Base-by-base conservation (phyloP, 345 rosid genomes). In the Eucalyptus caleyi region DNA sequence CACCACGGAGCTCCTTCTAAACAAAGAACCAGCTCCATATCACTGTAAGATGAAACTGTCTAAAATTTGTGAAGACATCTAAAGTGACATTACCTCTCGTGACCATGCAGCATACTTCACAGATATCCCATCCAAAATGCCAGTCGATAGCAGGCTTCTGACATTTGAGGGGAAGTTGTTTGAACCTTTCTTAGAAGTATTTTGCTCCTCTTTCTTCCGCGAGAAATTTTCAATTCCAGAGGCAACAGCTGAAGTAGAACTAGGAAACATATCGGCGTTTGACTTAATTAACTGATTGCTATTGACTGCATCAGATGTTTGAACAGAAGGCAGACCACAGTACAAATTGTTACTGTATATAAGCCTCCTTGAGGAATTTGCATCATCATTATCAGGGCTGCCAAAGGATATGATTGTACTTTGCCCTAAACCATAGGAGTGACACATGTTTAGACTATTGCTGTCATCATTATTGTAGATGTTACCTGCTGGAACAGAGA, bases 151-250 rank as follows among this genome's bases (percentile, higher is more conserved):
- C 92, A 97, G 94, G 93, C 99, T 97, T 91, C 97, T 95, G 50
- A 97, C 99, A 72, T 97, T 97, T 62, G 99, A 95, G 89, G 99
- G 99, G 91, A 97, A 97, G 93, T 97, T 95, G 83, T 97, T 96
- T 86, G 97, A 96, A 88, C 95, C 98, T 91, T 96, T 97, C 92
- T 90, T 95, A 59, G 94, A 91, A 34, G 93, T 16, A 93, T 95
- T 96, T 27, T 89, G 87, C 87, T 95, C 98, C 86, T 88, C 88
- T 91, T 94, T 97, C 91, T 90, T 96, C 93, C 92, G 95, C 30
- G 94, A 92, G 86, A 89, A 80, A 88, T 94, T 50, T 85, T 94
- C 98, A 72, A 91, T 88, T 92, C 94, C 94, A 85, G 93, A 83
- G 90, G 94, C 94, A 80, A 91, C 90, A 21, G 90, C 90, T 65